Base-by-base conservation (phyloP, 768 basidiomycete species). In the Mycena amicta region DNA sequence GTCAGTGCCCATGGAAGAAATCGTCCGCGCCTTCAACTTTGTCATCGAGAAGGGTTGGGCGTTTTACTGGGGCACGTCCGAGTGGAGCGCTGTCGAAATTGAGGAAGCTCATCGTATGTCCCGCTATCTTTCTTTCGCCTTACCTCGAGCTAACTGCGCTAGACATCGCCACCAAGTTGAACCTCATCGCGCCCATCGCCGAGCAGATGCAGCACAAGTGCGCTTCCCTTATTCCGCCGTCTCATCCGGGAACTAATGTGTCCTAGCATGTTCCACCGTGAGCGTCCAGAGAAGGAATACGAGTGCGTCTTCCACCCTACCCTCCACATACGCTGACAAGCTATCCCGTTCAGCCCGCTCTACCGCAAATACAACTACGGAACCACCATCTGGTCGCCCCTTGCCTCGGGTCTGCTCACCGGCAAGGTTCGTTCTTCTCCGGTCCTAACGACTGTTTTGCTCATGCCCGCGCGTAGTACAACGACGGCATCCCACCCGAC, bases 211-310 rank as follows among this genome's bases (percentile, higher is more conserved):
- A 89, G 66, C 83, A 88, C 76, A 74, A 86, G 86, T 87, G 58
- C 23, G 80, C 64, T 28, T 30, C 39, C 3, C 30, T 2, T 15
- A 8, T 47, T 20, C 23, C 18, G 6, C n/a, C 25, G 16, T 30
- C n/a, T 30, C 46, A 8, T 18, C 39, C 22, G 5, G 6, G 12
- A 39, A 40, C 15, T 50, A 18, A 23, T 5, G 39, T 50, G 43
- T 26, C 69, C 71, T 69, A 89, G 85, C 67, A 85, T 92, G 83
- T 83, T 93, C 71, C 83, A 87, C 70, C 85, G 91, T 22, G 88
- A 92, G 60, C 81, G 87, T n/a, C 86, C 90, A 16, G 93, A 94
- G 76, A 83, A 83, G 67, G 91, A 93, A 76, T 92, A 90, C 72
- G 78, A 74, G 82, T 86, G 64, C 60, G 80, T 70, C 18, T 6